Conservation (phyloP, 768 basidiomycete genomes). For the Tylopilus felleus region DNA sequence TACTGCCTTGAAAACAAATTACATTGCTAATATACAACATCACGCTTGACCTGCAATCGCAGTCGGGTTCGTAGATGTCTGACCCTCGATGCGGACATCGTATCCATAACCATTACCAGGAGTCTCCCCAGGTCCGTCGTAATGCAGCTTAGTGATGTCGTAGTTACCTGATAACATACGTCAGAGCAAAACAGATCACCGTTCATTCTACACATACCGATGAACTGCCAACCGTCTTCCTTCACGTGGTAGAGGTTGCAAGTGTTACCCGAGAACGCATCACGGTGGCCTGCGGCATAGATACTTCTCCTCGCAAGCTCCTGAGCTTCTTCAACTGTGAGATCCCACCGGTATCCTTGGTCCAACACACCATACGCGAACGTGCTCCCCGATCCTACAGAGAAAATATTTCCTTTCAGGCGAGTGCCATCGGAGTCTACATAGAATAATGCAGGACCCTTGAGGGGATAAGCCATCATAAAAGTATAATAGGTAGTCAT, state of each 20-base stretch:
- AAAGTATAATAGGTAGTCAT: background rate
- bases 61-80: conserved; percentile 50
- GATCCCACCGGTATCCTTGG: conserved; percentile 91
- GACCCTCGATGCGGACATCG: conserved; percentile 61
- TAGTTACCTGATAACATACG: conserved; percentile 66
- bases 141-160: conserved; percentile 87
- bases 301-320: conserved; percentile 93
- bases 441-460: conserved; percentile 94
- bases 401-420: conserved; percentile 96
- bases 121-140: conserved; percentile 76
- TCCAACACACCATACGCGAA: conserved; percentile 99
- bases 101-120: conserved; percentile 82
- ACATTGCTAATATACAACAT: conserved; percentile 25
- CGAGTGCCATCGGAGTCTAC: conserved; percentile 97
- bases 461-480: conserved; percentile 14
- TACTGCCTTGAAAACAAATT: conserved; percentile 5
- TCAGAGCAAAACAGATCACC: conserved; percentile 10
- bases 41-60: conserved; percentile 29
- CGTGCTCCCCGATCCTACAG: conserved; percentile 96
- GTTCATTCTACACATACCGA: conserved; percentile 54
- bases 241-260: conserved; percentile 96
- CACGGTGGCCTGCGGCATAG: conserved; percentile 94
- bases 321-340: conserved; percentile 89
- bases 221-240: conserved; percentile 93
- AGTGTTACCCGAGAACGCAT: conserved; percentile 94